Evolutionary conservation across 805 yeast species (phyloP).

Genomic region (Saccharomyces kudriavzevii): DNA sequence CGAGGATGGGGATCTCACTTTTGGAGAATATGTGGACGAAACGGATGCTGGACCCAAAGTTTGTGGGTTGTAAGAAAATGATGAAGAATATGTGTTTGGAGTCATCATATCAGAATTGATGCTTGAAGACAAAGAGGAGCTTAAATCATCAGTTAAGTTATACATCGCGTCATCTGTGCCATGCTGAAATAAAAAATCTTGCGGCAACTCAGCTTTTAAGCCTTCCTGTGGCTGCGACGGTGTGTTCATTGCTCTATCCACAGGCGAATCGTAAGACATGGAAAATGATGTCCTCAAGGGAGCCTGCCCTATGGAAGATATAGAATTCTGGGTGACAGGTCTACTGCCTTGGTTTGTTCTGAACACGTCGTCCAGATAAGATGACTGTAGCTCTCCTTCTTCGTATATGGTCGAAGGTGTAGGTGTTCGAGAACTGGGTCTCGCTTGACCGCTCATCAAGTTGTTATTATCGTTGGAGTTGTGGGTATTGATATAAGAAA

Average conservation of each 20-base stretch:
- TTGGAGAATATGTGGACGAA: slow-evolving; percentile 11
- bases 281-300: neutral
- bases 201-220: slow-evolving; percentile 1
- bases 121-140: slow-evolving; percentile 27
- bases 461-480: neutral
- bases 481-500: slow-evolving; percentile 8
- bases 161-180: slow-evolving; percentile 16
- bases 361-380: slow-evolving; percentile 21
- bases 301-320: neutral
- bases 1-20: slow-evolving; percentile 29
- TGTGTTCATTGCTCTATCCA: neutral
- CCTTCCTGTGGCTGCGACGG: neutral
- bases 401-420: neutral
- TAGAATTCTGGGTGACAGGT: neutral
- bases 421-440: neutral
- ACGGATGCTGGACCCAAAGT: slow-evolving; percentile 12
- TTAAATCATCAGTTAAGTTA: slow-evolving; percentile 21
- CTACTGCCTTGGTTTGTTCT: slow-evolving; percentile 4
- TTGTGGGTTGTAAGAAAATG: slow-evolving; percentile 22
- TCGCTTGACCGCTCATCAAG: neutral
- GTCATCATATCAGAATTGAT: slow-evolving; percentile 19
- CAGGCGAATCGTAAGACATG: neutral
- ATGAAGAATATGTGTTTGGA: slow-evolving; percentile 20
- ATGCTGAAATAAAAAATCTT: slow-evolving; percentile 15
- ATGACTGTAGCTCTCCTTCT: slow-evolving; percentile 3